Evolutionary conservation across 768 basidiomycete genomes (phyloP), one percentile per base, ranked within the genome.

Genomic region (Xanthoconium purpureum): DNA sequence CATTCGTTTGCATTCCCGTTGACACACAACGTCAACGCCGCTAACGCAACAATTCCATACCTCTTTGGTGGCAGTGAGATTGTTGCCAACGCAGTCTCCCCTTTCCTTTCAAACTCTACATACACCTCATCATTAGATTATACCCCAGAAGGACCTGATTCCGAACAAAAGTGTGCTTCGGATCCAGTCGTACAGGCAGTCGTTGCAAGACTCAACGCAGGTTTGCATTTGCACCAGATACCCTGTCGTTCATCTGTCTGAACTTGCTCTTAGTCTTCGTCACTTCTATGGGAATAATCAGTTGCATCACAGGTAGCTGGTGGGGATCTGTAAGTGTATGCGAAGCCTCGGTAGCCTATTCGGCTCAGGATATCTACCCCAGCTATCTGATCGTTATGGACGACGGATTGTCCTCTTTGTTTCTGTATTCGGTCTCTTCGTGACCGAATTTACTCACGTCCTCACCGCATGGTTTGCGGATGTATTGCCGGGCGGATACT

Each of bases 341-440:
- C 17, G 45, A 48, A 39, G n/a, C 9, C 24, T 30, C 9, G 20
- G 17, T 20, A 40, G 24, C 4, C 11, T 30, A 13, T 38, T 43
- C 14, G 9, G 15, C 51, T 56, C 42, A 60, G 6, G 12, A 3
- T 38, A n/a, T 52, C 28, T 20, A 10, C 33, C 24, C 28, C 39
- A 91, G 84, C 78, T 87, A 43, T 91, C 89, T 6, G 94, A 97
- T 72, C 79, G 88, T 15, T 72, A 80, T 66, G 94, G 94, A 12
- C 83, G 94, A 42, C 84, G 79, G 0, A 73, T 69, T 28, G 77
- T 90, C 53, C 72, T 96, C 73, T 75, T 82, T 9, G 72, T 88
- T n/a, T 77, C 82, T 6, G 64, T 84, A 18, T 50, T 83, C 2
- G 90, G 91, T 14, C 66, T 86, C 12, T 71, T 93, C 10, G 47